Percentiles rank a stretch among this genome's conserved stretches.
These are phyloP conservation scores for Claviceps arundinis DNA, from an alignment of 2,329 filamentous ascomycete genomes.

Conservation along the genomic window DNA sequence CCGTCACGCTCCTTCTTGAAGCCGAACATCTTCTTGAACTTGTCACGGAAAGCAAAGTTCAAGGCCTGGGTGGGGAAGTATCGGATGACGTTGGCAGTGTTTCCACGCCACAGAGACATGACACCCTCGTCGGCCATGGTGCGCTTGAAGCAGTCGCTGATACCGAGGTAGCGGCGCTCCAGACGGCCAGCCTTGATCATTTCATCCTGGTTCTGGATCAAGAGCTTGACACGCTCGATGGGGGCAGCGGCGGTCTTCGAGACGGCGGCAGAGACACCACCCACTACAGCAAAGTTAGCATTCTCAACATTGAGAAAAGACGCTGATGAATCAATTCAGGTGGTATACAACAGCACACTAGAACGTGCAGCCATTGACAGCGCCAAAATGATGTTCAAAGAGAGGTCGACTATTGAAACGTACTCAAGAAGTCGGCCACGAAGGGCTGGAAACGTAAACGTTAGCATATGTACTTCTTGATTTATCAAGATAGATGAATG, in stretches of 20 bases:
- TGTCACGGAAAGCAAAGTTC: constrained; percentile 99
- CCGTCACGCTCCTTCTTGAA: constrained; percentile 99
- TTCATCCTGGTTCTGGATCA: constrained; percentile 99
- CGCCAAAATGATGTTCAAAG: background rate
- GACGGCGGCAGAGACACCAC: constrained; percentile 99
- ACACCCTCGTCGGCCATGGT: constrained; percentile 86
- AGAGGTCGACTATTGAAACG: constrained; percentile 29
- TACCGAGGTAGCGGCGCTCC: constrained; percentile 91
- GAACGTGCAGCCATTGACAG: constrained; percentile 1
- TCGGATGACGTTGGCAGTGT: constrained; percentile 99
- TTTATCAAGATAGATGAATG: background rate
- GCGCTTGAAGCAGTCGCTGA: constrained; percentile 88
- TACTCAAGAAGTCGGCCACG: constrained; percentile 98
- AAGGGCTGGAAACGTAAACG: constrained; percentile 52
- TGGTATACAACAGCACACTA: background rate
- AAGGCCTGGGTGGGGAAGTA: constrained; percentile 99
- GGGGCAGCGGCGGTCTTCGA: constrained; percentile 99
- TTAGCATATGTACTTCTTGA: constrained; percentile 18
- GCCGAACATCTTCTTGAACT: constrained; percentile 99
- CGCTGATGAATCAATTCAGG: constrained; percentile 1
- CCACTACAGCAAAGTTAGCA: constrained; percentile 49
- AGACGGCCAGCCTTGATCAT: constrained; percentile 99
- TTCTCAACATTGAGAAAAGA: background rate
- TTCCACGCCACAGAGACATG: constrained; percentile 95
- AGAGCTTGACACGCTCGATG: constrained; percentile 99